Percentiles rank a stretch among this genome's conserved stretches.
Conservation (phyloP, 352 stramenopile genomes). For the Achlya hypogyna region DNA sequence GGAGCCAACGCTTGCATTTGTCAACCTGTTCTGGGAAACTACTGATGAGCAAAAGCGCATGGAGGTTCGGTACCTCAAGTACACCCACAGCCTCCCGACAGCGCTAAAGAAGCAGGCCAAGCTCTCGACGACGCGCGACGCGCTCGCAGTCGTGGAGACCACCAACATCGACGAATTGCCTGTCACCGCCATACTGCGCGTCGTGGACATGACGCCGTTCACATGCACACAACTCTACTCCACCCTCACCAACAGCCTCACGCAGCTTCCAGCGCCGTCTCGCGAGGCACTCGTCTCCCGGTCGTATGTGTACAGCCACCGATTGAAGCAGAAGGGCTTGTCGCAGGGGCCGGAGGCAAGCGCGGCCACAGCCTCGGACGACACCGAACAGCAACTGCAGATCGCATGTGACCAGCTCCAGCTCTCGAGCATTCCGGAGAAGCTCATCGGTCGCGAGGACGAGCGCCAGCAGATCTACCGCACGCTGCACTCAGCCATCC, state of each 20-base stretch:
- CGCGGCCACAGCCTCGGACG: neutral
- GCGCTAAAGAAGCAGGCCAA: constrained; percentile 6
- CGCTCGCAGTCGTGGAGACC: constrained; percentile 3
- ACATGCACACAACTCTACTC: constrained; percentile 14
- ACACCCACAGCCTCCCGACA: neutral
- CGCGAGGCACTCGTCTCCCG: neutral
- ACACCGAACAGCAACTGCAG: constrained; percentile 30
- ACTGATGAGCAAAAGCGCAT: neutral
- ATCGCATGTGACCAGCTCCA: constrained; percentile 48
- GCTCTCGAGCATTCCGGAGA: constrained; percentile 41
- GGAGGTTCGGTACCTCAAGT: constrained; percentile 17
- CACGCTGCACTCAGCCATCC: constrained; percentile 40
- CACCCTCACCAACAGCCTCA: constrained; percentile 1
- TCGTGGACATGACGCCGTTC: neutral
- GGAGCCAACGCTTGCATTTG: neutral
- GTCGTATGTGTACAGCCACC: constrained; percentile 6
- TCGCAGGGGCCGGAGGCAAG: neutral
- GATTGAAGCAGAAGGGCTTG: neutral
- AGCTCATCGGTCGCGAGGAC: constrained; percentile 47
- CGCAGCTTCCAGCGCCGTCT: neutral
- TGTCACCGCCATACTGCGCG: neutral
- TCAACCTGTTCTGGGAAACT: constrained; percentile 11
- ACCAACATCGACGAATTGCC: constrained; percentile 14
- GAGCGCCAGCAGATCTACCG: constrained; percentile 52
- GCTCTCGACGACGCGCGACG: neutral